Evolutionary conservation across 305 asterid genomes (phyloP).

Genomic region (Fraxinus sp.): DNA sequence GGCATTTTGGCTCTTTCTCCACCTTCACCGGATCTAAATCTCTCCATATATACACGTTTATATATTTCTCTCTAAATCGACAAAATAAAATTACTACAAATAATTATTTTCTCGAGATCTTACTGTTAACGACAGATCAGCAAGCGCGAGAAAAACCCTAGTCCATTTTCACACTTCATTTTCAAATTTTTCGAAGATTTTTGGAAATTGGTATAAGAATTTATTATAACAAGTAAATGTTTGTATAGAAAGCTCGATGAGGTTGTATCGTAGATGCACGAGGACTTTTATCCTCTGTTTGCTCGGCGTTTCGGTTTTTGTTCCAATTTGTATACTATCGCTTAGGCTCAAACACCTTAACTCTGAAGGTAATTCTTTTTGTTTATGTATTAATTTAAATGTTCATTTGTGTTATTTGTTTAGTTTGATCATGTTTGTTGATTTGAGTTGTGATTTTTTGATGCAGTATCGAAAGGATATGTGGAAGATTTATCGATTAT

Average conservation of each 20-base stretch:
- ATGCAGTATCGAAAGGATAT: slow-evolving; percentile 55
- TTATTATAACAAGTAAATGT: slow-evolving; percentile 27
- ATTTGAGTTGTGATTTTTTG: slow-evolving; percentile 23
- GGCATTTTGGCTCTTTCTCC: slow-evolving; percentile 29
- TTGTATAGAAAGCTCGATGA: slow-evolving; percentile 41
- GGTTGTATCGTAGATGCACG: slow-evolving; percentile 53
- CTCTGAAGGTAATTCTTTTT: slow-evolving; percentile 43
- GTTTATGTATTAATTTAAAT: not conserved
- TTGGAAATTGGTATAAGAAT: slow-evolving; percentile 11
- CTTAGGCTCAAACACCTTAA: slow-evolving; percentile 48
- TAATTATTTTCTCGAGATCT: slow-evolving; percentile 33
- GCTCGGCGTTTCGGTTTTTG: slow-evolving; percentile 57
- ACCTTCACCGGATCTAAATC: slow-evolving; percentile 31
- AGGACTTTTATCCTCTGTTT: slow-evolving; percentile 81
- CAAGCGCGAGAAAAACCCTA: slow-evolving; percentile 32
- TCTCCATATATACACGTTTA: slow-evolving; percentile 15
- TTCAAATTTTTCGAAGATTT: not conserved
- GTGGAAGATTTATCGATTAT: slow-evolving; percentile 75
- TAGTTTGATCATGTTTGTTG: not conserved
- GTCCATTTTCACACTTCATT: slow-evolving; percentile 13
- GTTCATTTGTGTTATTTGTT: not conserved
- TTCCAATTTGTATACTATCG: slow-evolving; percentile 64
- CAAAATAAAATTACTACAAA: not conserved
- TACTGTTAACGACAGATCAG: not conserved
- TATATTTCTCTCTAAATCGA: not conserved